A percentile compares a stretch with the other conserved stretches of the same genome.
Evolutionary conservation across 768 basidiomycete genomes (phyloP).

Genomic region (Podaxis pistillaris): DNA sequence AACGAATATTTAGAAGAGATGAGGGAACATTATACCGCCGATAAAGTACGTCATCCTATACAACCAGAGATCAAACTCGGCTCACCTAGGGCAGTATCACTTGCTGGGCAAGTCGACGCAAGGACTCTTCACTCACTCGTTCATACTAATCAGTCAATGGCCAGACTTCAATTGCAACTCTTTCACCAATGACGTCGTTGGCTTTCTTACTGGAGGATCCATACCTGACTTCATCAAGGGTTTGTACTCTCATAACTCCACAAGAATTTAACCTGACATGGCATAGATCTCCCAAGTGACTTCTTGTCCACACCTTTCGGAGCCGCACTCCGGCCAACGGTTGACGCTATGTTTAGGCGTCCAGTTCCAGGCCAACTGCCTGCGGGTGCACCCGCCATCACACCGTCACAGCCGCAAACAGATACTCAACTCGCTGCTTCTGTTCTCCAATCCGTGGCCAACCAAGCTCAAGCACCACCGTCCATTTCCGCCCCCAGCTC

Average conservation of each 20-base stretch:
- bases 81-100: constrained; percentile 59
- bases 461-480: constrained; percentile 40
- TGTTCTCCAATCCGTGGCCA: constrained; percentile 55
- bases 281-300: constrained; percentile 70
- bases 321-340: constrained; percentile 80
- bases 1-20: constrained; percentile 79
- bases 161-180: constrained; percentile 94
- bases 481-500: constrained; percentile 18
- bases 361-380: constrained; percentile 44
- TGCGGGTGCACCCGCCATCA: constrained; percentile 23
- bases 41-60: constrained; percentile 57
- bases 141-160: neutral
- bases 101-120: constrained; percentile 56
- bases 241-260: constrained; percentile 20
- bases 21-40: constrained; percentile 80
- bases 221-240: constrained; percentile 85
- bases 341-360: constrained; percentile 83
- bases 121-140: neutral
- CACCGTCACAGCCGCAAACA: constrained; percentile 27
- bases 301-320: constrained; percentile 92
- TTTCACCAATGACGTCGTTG: constrained; percentile 86
- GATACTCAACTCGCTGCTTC: constrained; percentile 48
- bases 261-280: neutral
- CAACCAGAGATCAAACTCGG: neutral
- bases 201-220: constrained; percentile 80